Conservation (phyloP, 768 basidiomycete genomes). For the Gelatoporia subvermispora region DNA sequence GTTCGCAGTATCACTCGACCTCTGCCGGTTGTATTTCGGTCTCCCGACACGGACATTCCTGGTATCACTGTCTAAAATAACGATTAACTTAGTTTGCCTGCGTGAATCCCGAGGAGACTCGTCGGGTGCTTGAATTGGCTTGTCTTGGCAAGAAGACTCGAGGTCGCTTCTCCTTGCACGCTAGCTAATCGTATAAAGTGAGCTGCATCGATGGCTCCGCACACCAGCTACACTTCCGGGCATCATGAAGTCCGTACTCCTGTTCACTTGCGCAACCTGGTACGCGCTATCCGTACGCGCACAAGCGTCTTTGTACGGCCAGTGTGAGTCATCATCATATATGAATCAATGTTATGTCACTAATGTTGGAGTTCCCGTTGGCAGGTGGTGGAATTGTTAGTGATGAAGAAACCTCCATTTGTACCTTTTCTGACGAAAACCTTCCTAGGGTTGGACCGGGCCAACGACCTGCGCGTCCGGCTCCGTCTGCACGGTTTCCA, state of each 20-base stretch:
- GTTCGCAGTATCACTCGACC: background rate
- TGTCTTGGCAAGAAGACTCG: background rate
- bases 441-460: slow-evolving; percentile 20
- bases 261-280: slow-evolving; percentile 3
- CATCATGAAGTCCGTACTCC: slow-evolving; percentile 6
- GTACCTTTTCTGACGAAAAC: background rate
- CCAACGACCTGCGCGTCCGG: slow-evolving; percentile 25
- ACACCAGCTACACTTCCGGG: background rate
- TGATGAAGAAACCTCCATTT: background rate
- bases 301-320: slow-evolving; percentile 9
- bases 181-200: background rate
- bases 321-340: slow-evolving; percentile 8
- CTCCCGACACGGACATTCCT: background rate
- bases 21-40: background rate
- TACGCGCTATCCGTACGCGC: slow-evolving; percentile 10
- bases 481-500: slow-evolving; percentile 21
- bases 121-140: too few relatives aligned
- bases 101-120: too few relatives aligned
- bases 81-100: too few relatives aligned
- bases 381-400: slow-evolving; percentile 12
- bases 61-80: background rate
- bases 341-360: too few relatives aligned
- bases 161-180: background rate
- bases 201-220: background rate
- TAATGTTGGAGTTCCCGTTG: background rate